These are phyloP conservation scores for Trichoderma oligosporum DNA, from an alignment of 2,329 filamentous ascomycete genomes.

Conservation along the genomic window DNA sequence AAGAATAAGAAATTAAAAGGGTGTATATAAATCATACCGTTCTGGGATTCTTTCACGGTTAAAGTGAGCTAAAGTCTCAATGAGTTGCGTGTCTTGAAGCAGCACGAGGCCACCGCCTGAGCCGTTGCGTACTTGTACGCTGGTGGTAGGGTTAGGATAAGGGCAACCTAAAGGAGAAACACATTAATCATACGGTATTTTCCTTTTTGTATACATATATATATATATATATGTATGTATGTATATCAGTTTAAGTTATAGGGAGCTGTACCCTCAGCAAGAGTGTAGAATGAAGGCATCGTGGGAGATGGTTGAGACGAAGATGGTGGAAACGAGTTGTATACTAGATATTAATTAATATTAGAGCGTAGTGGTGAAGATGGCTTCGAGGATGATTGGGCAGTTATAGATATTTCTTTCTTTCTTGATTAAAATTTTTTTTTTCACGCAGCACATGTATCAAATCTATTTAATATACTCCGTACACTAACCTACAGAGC, in stretches of 20 bases:
- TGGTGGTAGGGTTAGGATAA: conserved; percentile 5
- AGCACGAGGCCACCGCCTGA: conserved; percentile 3
- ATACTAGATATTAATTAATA: not conserved
- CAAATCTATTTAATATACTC: not conserved
- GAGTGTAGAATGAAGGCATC: conserved; percentile 26
- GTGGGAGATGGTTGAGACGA: not conserved
- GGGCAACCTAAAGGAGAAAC: not conserved
- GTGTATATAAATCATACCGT: not conserved
- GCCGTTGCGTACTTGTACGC: conserved; percentile 4
- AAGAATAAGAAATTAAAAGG: not conserved
- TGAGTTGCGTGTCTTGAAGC: conserved; percentile 7
- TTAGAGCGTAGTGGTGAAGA: not conserved
- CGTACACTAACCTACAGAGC: no score
- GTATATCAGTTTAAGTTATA: not conserved
- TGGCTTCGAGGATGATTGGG: not conserved
- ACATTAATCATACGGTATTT: not conserved
- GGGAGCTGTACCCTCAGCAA: conserved; percentile 27
- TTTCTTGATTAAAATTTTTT: not conserved
- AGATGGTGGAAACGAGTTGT: not conserved
- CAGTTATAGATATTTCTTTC: not conserved
- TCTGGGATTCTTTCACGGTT: conserved; percentile 14
- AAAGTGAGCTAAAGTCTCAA: conserved; percentile 14
- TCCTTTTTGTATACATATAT: no score
- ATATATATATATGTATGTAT: no score
- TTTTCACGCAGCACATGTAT: not conserved